Conservation (phyloP, 345 rosid species). For the Ceriops tagal region DNA sequence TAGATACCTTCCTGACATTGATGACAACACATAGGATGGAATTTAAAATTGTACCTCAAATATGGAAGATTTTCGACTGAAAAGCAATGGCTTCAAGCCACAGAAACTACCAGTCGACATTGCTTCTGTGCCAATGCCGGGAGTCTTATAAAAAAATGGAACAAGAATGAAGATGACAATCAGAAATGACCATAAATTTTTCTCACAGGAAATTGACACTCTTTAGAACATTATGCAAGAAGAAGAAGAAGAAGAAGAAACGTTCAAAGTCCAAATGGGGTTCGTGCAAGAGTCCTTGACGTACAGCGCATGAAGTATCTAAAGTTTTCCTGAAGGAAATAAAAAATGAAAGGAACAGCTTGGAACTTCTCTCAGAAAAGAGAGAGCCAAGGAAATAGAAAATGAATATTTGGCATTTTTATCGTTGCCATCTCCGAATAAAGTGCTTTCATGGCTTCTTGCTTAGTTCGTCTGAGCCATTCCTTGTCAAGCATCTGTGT, state of each 20-base stretch:
- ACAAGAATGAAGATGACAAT: background rate
- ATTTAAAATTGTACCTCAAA: constrained; percentile 36
- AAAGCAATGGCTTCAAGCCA: constrained; percentile 40
- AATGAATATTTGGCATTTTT: constrained; percentile 25
- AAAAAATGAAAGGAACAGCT: background rate
- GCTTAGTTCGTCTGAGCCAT: constrained; percentile 3
- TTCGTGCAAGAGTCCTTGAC: background rate
- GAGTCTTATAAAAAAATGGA: constrained; percentile 5
- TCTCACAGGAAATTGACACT: background rate
- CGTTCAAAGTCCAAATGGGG: background rate
- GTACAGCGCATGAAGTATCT: constrained; percentile 6
- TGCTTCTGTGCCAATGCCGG: background rate
- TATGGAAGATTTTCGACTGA: constrained; percentile 39
- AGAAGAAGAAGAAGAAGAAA: constrained; percentile 3
- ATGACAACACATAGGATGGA: background rate
- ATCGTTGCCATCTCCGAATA: constrained; percentile 9
- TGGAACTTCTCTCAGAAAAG: constrained; percentile 48
- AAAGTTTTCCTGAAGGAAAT: background rate
- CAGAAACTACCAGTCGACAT: constrained; percentile 41
- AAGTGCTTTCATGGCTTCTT: background rate
- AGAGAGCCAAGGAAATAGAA: constrained; percentile 39
- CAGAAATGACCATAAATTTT: constrained; percentile 2
- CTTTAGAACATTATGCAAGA: background rate
- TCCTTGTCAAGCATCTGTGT: background rate
- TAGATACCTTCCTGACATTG: background rate